phyloP scores from a whole-genome alignment of 345 rosid genomes.

The Raphanus raphanistrum region DNA sequence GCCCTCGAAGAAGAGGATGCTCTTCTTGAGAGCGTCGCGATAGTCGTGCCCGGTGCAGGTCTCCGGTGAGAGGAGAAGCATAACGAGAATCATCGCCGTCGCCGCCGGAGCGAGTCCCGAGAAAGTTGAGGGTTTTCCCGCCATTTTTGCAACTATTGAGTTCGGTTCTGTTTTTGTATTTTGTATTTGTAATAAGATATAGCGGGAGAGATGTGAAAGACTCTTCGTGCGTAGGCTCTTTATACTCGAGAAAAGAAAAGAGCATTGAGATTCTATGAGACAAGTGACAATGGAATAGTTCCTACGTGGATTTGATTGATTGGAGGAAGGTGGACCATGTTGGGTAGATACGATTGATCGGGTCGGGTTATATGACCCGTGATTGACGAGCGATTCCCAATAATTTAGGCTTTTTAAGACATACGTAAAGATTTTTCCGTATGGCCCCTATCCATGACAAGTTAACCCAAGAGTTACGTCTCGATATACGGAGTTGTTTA shows the following conservation, averaged over 20 bases:
- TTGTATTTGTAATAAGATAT: neutral
- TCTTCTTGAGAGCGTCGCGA: slow-evolving; percentile 67
- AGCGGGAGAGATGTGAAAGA: neutral
- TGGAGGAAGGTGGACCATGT: neutral
- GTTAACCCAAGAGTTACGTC: neutral
- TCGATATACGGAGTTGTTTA: neutral
- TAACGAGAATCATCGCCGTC: slow-evolving; percentile 30
- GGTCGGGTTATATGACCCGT: slow-evolving; percentile 15
- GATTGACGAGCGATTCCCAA: slow-evolving; percentile 20
- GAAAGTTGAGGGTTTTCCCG: slow-evolving; percentile 48
- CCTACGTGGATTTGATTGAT: slow-evolving; percentile 59
- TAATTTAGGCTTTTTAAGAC: slow-evolving; percentile 32
- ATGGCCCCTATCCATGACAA: slow-evolving; percentile 16
- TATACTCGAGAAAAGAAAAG: slow-evolving; percentile 29
- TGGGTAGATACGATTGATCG: slow-evolving; percentile 38
- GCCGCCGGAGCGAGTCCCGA: slow-evolving; percentile 30
- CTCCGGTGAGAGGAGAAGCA: slow-evolving; percentile 38
- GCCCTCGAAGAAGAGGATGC: slow-evolving; percentile 94
- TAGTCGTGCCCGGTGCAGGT: slow-evolving; percentile 55
- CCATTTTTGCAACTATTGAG: slow-evolving; percentile 45
- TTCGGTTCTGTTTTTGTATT: neutral
- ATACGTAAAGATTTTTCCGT: slow-evolving; percentile 18
- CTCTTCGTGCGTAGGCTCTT: slow-evolving; percentile 4
- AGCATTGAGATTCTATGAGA: neutral
- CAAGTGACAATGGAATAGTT: neutral